These are phyloP conservation scores for Raddia distichophylla DNA, from an alignment of 176 grass and related monocot genomes.

Conservation along the genomic window DNA sequence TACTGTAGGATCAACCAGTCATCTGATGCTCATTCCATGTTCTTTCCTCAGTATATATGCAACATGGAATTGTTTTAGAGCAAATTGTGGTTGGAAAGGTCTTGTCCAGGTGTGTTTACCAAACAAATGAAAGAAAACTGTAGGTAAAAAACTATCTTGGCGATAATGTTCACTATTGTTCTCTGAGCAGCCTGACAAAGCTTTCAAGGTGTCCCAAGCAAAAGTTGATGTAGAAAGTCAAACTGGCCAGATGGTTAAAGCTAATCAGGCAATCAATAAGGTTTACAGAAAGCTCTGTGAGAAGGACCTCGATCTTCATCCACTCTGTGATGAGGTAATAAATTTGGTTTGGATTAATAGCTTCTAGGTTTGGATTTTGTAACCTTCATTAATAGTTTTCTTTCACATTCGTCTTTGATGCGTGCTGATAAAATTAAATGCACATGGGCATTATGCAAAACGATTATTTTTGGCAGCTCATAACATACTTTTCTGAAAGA, in stretches of 20 bases:
- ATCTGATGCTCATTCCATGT: constrained; percentile 31
- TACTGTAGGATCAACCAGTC: neutral
- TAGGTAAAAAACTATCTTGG: constrained; percentile 22
- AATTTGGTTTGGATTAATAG: neutral
- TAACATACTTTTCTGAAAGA: constrained; percentile 76
- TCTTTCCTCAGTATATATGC: constrained; percentile 54
- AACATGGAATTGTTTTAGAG: constrained; percentile 78
- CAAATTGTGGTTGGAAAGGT: constrained; percentile 83
- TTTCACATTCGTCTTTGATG: constrained; percentile 31
- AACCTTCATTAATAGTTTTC: neutral
- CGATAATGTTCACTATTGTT: neutral
- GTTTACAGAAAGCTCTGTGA: constrained; percentile 62
- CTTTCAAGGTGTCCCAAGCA: constrained; percentile 26
- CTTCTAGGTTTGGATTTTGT: constrained; percentile 2
- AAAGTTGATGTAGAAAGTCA: constrained; percentile 35
- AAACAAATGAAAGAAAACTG: constrained; percentile 23
- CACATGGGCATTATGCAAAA: constrained; percentile 41
- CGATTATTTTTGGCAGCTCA: constrained; percentile 60
- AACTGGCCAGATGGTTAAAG: constrained; percentile 32
- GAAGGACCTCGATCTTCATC: constrained; percentile 64
- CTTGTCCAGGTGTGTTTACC: constrained; percentile 40
- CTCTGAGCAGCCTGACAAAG: constrained; percentile 46
- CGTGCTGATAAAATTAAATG: constrained; percentile 4
- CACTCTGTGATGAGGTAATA: constrained; percentile 74
- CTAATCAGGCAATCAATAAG: constrained; percentile 40